These are phyloP conservation scores for Coniosporium apollinis DNA, from an alignment of 495 filamentous ascomycete species.

Conservation along the genomic window DNA sequence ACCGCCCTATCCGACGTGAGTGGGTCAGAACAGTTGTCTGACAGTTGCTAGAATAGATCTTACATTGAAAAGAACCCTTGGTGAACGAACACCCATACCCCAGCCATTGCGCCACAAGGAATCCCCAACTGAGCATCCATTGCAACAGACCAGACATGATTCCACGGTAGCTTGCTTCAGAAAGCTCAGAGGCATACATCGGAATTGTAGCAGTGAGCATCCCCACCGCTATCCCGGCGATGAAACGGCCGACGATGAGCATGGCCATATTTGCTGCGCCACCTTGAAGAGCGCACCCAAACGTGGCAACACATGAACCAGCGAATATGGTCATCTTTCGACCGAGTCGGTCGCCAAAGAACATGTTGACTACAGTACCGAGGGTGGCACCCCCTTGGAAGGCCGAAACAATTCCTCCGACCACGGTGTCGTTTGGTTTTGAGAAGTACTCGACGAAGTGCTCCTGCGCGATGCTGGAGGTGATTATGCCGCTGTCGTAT, in stretches of 20 bases:
- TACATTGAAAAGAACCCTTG: too few relatives aligned
- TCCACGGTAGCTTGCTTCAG: conserved; percentile 16
- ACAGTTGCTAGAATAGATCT: too few relatives aligned
- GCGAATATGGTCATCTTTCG: conserved; percentile 31
- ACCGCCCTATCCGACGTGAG: too few relatives aligned
- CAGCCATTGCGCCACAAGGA: conserved; percentile 35
- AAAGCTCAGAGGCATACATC: conserved; percentile 26
- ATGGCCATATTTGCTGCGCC: conserved; percentile 33
- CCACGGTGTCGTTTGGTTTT: conserved; percentile 24
- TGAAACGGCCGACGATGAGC: conserved; percentile 34
- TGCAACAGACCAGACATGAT: conserved; percentile 20
- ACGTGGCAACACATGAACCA: conserved; percentile 27
- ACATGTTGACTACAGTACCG: conserved; percentile 31
- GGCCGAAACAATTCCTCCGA: conserved; percentile 34
- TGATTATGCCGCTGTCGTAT: conserved; percentile 27
- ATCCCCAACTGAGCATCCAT: conserved; percentile 34
- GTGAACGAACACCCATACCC: conserved; percentile 37
- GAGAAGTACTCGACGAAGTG: conserved; percentile 27
- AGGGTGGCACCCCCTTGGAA: conserved; percentile 34
- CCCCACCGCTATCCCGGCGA: conserved; percentile 34
- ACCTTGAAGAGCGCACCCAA: conserved; percentile 34
- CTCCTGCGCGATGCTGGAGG: conserved; percentile 27
- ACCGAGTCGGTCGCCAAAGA: conserved; percentile 30
- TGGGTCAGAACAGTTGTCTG: too few relatives aligned
- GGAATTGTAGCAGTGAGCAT: conserved; percentile 36